A percentile compares a stretch with the other conserved stretches of the same genome.
phyloP scores from a whole-genome alignment of 345 rosid genomes.

The Populus euphratica region DNA sequence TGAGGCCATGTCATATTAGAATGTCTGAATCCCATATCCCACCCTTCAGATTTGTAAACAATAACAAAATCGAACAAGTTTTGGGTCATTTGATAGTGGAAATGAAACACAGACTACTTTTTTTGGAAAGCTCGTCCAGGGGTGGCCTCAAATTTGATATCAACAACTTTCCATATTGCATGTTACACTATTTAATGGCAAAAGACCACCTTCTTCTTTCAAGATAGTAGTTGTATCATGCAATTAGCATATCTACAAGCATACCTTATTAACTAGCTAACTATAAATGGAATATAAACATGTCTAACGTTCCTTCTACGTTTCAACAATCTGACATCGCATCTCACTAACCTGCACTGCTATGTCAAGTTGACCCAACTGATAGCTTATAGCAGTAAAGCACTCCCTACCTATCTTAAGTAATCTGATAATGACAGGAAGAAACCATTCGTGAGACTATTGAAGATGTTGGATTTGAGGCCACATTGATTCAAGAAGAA shows the following conservation, averaged over 20 bases:
- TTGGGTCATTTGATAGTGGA: too few species aligned
- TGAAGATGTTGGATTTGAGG: slow-evolving; percentile 80
- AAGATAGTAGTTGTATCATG: too few species aligned
- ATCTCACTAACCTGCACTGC: not conserved
- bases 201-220: too few species aligned
- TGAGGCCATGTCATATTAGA: not conserved
- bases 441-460: slow-evolving; percentile 82
- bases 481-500: slow-evolving; percentile 54
- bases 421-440: slow-evolving; percentile 38
- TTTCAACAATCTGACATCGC: not conserved
- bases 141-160: not conserved
- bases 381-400: not conserved
- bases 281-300: not conserved
- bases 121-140: not conserved
- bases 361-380: not conserved
- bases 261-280: too few species aligned
- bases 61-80: not conserved
- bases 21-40: not conserved
- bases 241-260: too few species aligned
- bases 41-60: not conserved
- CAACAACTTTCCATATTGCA: not conserved
- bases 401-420: not conserved
- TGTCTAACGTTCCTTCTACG: not conserved
- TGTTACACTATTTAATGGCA: not conserved
- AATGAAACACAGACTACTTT: not conserved